These are phyloP conservation scores for Adansonia gregorii DNA, from an alignment of 441 rosid genomes.

Conservation along the genomic window DNA sequence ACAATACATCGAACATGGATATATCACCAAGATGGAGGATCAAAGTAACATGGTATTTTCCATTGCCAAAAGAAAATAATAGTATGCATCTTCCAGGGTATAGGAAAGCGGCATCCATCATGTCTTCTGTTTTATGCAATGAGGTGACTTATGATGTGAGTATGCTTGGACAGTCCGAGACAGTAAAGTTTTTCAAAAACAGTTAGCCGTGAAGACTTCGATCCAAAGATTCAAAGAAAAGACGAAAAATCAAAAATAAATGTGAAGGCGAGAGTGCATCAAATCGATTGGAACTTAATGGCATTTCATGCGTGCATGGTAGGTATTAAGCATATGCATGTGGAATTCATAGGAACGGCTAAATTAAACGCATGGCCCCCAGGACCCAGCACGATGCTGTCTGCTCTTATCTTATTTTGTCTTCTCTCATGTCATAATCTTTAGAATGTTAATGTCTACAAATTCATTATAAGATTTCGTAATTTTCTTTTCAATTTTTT, in stretches of 20 bases:
- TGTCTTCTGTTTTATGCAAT: constrained; percentile 8
- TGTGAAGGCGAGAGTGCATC: not conserved
- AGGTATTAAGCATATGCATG: constrained; percentile 19
- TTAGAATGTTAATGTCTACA: not conserved
- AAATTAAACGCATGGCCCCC: constrained; percentile 13
- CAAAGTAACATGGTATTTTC: not conserved
- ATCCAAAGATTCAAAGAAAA: not conserved
- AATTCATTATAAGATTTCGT: not conserved
- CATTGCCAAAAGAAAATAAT: not conserved
- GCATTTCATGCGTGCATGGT: constrained; percentile 23
- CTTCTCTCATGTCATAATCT: constrained; percentile 20
- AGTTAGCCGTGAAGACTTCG: not conserved
- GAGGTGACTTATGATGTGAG: constrained; percentile 12
- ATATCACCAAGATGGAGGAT: not conserved
- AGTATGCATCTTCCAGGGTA: not conserved
- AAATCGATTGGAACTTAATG: not conserved
- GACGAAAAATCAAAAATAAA: constrained; percentile 12
- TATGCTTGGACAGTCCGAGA: not conserved
- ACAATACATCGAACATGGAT: not conserved
- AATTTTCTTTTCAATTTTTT: not conserved
- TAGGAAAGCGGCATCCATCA: not conserved
- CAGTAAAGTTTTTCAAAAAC: not conserved
- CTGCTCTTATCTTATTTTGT: constrained; percentile 14
- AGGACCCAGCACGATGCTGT: constrained; percentile 4
- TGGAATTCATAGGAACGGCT: not conserved